phyloP scores from a whole-genome alignment of 2,329 filamentous ascomycete species.

The Phyllosticta ampelicida region DNA sequence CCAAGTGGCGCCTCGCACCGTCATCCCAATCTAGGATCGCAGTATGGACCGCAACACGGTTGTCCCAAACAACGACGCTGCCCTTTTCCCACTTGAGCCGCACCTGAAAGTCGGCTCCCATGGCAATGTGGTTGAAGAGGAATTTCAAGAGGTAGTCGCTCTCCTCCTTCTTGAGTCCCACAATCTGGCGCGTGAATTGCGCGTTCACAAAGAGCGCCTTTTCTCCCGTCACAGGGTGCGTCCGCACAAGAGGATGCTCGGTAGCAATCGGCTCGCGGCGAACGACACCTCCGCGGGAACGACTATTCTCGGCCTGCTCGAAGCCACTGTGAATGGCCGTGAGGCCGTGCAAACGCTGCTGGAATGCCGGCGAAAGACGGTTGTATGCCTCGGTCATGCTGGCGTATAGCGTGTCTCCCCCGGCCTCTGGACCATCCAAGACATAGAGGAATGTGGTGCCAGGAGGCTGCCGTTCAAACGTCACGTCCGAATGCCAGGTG shows the following conservation, averaged over 20 bases:
- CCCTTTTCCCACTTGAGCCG: constrained; percentile 66
- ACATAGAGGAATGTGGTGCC: constrained; percentile 84
- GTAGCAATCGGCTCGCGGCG: constrained; percentile 64
- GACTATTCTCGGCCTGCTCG: constrained; percentile 65
- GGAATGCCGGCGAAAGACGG: constrained; percentile 67
- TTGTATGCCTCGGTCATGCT: constrained; percentile 74
- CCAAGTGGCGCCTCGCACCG: constrained; percentile 67
- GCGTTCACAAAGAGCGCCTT: constrained; percentile 77
- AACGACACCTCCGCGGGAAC: constrained; percentile 57
- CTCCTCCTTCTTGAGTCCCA: constrained; percentile 79
- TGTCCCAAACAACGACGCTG: constrained; percentile 85
- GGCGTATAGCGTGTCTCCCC: constrained; percentile 76
- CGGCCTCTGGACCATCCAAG: constrained; percentile 68
- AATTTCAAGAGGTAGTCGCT: constrained; percentile 68
- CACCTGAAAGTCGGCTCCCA: constrained; percentile 60
- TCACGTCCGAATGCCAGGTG: constrained; percentile 83
- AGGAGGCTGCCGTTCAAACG: constrained; percentile 79
- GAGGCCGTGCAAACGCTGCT: constrained; percentile 68
- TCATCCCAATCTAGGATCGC: constrained; percentile 74
- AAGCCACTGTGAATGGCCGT: constrained; percentile 69
- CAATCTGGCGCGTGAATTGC: constrained; percentile 72
- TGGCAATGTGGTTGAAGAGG: constrained; percentile 63
- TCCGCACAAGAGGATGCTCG: constrained; percentile 68
- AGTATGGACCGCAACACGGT: constrained; percentile 67
- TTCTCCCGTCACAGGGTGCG: constrained; percentile 69